These are phyloP conservation scores for Stephania yunnanensis DNA, from an alignment of 164 flowering plant species.

Conservation along the genomic window DNA sequence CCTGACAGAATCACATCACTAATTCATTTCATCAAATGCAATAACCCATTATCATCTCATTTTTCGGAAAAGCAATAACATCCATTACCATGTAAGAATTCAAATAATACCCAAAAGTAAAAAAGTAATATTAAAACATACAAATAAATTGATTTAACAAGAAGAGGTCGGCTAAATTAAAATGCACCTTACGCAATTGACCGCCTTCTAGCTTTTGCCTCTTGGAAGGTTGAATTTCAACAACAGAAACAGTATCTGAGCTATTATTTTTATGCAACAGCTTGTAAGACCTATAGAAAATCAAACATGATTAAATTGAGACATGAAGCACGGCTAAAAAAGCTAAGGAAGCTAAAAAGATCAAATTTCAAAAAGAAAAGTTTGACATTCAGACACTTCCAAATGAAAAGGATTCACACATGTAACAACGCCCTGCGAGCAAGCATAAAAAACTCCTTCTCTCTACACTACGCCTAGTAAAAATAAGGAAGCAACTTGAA, in stretches of 20 bases:
- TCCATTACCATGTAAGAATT: not conserved
- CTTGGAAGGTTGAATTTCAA: slow-evolving; percentile 83
- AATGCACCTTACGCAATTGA: slow-evolving; percentile 56
- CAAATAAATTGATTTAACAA: not conserved
- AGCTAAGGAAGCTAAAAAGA: too few relatives aligned
- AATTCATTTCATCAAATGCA: too few relatives aligned
- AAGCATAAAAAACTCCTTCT: too few relatives aligned
- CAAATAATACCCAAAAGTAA: not conserved
- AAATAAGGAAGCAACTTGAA: too few relatives aligned
- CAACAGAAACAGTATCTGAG: slow-evolving; percentile 22
- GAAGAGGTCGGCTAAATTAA: not conserved
- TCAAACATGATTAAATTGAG: not conserved
- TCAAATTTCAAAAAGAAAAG: not conserved
- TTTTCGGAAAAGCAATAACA: not conserved
- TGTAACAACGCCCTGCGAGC: too few relatives aligned
- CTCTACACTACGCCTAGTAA: too few relatives aligned
- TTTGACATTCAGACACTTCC: not conserved
- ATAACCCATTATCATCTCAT: too few relatives aligned
- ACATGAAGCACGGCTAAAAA: too few relatives aligned
- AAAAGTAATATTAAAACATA: slow-evolving; percentile 3
- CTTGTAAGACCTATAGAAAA: slow-evolving; percentile 35
- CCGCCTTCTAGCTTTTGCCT: slow-evolving; percentile 96
- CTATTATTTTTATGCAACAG: slow-evolving; percentile 23
- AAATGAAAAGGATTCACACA: not conserved
- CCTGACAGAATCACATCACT: too few relatives aligned